These are phyloP conservation scores for Poronia punctata DNA, from an alignment of 495 filamentous ascomycete genomes.

Conservation along the genomic window DNA sequence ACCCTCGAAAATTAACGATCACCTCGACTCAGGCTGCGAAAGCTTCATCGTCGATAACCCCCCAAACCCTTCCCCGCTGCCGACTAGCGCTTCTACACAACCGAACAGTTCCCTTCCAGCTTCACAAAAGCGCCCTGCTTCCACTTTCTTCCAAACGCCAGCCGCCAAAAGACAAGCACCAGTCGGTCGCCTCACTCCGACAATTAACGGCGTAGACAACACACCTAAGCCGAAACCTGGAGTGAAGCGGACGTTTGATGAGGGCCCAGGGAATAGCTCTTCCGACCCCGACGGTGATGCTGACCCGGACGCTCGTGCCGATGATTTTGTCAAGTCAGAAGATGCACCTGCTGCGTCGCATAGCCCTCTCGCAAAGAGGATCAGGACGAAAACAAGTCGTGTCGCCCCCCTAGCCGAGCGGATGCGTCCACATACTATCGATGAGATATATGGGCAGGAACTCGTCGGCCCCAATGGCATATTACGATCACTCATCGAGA, in stretches of 20 bases:
- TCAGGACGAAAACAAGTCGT: conserved; percentile 56
- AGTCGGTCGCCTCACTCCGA: conserved; percentile 15
- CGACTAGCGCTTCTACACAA: conserved; percentile 22
- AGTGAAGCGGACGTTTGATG: conserved; percentile 39
- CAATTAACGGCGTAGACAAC: conserved; percentile 17
- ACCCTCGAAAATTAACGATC: conserved; percentile 73
- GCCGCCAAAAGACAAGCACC: conserved; percentile 46
- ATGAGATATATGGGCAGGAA: conserved; percentile 87
- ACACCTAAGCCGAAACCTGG: conserved; percentile 16
- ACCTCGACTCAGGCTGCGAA: conserved; percentile 81
- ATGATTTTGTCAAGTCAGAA: conserved; percentile 15
- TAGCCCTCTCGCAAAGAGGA: conserved; percentile 44
- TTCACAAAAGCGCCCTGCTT: conserved; percentile 45
- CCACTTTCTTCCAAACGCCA: conserved; percentile 74
- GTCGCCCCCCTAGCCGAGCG: conserved; percentile 85
- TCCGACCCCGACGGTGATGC: conserved; percentile 14
- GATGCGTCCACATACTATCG: conserved; percentile 78
- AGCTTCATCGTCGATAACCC: conserved; percentile 45
- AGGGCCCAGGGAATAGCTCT: conserved; percentile 31
- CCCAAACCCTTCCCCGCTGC: conserved; percentile 13
- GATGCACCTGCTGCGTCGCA: conserved; percentile 11
- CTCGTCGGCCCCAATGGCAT: conserved; percentile 79
- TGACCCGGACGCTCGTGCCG: conserved; percentile 10
- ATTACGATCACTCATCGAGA: conserved; percentile 82
- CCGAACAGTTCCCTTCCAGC: conserved; percentile 40